A percentile compares a stretch with the other conserved stretches of the same genome.
Conservation (phyloP, 2,329 filamentous ascomycete genomes). For the Fusarium stilboides region DNA sequence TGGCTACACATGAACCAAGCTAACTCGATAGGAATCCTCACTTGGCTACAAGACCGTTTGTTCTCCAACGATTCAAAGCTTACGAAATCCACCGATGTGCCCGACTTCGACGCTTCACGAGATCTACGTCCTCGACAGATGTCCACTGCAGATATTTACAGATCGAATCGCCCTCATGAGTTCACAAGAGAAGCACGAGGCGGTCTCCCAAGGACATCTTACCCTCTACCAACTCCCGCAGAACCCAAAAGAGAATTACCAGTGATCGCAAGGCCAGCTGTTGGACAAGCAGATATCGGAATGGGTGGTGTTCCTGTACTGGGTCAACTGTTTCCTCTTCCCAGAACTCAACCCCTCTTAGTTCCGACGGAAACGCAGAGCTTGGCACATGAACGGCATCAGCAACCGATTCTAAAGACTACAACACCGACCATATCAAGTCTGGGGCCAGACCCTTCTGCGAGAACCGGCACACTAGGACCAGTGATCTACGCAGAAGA, state of each 20-base stretch:
- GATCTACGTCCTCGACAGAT: slow-evolving; percentile 36
- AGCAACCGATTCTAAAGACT: slow-evolving; percentile 49
- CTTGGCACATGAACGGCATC: slow-evolving; percentile 42
- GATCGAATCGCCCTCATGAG: slow-evolving; percentile 65
- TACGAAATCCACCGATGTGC: slow-evolving; percentile 10
- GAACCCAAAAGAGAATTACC: slow-evolving; percentile 53
- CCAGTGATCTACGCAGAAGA: slow-evolving; percentile 64
- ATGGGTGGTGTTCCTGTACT: slow-evolving; percentile 59
- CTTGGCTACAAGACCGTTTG: slow-evolving; percentile 52
- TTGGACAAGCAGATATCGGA: slow-evolving; percentile 55
- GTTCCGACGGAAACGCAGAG: slow-evolving; percentile 30
- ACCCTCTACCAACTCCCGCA: slow-evolving; percentile 11
- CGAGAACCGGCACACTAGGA: slow-evolving; percentile 65
- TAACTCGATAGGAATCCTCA: slow-evolving; percentile 52
- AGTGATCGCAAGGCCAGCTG: slow-evolving; percentile 56
- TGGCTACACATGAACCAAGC: background rate
- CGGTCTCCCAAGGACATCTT: slow-evolving; percentile 42
- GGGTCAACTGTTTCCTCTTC: slow-evolving; percentile 60
- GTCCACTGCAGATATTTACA: slow-evolving; percentile 61
- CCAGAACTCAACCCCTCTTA: slow-evolving; percentile 52
- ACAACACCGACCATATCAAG: slow-evolving; percentile 65
- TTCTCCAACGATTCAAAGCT: slow-evolving; percentile 13
- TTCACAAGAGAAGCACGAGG: slow-evolving; percentile 60
- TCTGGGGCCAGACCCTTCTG: slow-evolving; percentile 61
- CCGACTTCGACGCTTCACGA: slow-evolving; percentile 31